Conservation (phyloP, 331 rosid species). For the Malus hybrid region DNA sequence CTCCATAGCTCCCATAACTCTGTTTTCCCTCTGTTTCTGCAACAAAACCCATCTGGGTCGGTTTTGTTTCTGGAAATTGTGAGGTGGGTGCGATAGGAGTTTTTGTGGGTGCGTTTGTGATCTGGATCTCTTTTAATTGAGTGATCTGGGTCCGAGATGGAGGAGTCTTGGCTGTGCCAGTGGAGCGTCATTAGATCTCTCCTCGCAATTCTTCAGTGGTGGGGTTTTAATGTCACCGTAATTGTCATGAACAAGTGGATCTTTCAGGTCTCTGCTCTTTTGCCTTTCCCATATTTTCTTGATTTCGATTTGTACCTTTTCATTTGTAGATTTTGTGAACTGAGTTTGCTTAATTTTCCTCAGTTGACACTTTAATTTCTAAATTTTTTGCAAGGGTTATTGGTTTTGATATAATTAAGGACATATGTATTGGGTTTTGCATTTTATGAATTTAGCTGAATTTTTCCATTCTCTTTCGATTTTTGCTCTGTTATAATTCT, state of each 20-base stretch:
- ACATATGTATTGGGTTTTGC: neutral
- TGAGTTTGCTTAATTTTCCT: neutral
- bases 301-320: neutral
- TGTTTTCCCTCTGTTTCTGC: neutral
- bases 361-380: neutral
- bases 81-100: neutral
- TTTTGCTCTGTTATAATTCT: neutral
- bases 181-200: constrained; percentile 84
- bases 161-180: constrained; percentile 55
- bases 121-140: constrained; percentile 6
- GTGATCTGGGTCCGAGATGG: constrained; percentile 48
- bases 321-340: neutral
- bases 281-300: neutral
- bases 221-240: constrained; percentile 90
- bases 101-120: constrained; percentile 14
- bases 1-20: neutral
- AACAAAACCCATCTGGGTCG: neutral
- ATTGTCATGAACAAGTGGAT: constrained; percentile 98
- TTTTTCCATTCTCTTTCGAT: neutral
- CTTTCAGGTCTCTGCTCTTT: constrained; percentile 63
- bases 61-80: constrained; percentile 10
- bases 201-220: constrained; percentile 87
- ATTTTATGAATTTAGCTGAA: neutral
- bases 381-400: neutral
- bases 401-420: neutral